Conservation (phyloP, 805 yeast species). For the Lipomyces chichibuensis region DNA sequence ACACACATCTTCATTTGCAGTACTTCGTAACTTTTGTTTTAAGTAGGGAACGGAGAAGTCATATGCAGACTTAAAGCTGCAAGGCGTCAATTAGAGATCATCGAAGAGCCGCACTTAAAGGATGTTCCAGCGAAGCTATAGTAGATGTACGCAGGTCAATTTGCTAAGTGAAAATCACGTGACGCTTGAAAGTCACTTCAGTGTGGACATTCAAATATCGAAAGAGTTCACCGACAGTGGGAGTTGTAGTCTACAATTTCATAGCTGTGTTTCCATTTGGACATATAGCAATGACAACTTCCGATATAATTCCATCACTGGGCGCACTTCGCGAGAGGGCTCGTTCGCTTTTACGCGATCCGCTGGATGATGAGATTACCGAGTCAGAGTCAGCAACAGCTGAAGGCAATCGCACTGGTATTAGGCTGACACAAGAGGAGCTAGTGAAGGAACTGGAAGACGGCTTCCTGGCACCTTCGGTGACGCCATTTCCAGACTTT, state of each 20-base stretch:
- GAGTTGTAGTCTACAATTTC: background rate
- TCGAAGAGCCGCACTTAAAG: no score
- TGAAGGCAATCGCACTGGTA: background rate
- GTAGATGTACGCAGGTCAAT: no score
- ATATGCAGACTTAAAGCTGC: no score
- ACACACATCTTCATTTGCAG: no score
- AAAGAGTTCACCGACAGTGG: background rate
- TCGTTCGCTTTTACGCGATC: background rate
- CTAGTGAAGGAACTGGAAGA: conserved; percentile 40
- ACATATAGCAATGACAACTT: background rate
- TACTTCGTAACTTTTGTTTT: no score
- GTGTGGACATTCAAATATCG: no score
- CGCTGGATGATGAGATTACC: background rate
- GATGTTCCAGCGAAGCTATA: no score
- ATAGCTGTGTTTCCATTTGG: background rate
- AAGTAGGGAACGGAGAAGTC: no score
- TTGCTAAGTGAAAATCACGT: background rate
- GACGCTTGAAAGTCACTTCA: background rate
- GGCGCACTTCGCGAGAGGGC: background rate
- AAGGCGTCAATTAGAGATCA: no score
- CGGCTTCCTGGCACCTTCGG: conserved; percentile 65
- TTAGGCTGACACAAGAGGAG: conserved; percentile 24
- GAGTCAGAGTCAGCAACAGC: background rate
- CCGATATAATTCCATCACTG: background rate
- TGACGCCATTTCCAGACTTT: conserved; percentile 64